Evolutionary conservation across 306 rosid species (phyloP), one percentile per base, ranked within the genome.

Genomic region (Cicer cuneatum): DNA sequence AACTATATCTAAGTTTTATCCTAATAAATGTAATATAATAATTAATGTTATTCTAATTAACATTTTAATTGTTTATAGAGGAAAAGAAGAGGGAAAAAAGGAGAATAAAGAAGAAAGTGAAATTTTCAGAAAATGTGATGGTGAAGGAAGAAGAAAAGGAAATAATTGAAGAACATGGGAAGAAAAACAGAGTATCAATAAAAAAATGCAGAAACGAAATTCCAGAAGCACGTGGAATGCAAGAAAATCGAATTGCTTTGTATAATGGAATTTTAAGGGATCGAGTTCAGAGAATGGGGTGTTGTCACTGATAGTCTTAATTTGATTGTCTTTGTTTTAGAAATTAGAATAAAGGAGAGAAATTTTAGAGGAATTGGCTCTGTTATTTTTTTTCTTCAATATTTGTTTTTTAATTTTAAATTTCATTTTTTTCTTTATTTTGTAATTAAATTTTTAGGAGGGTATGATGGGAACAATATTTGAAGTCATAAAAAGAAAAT

Each of bases 71-170:
- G 13, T 45, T 79, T 63, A 0, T 72, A 78, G 87, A 78, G 21
- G 85, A 85, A 15, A 89, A 78, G 86, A 92, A 79, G 52, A 72
- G 42, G 67, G 86, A 49, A 10, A 84, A 71, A 49, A 83, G 57
- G 70, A 80, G 41, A 54, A 43, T 80, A 80, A 88, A 88, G 71
- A 93, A 89, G 84, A 90, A 63, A 54, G 97, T 93, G 63, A 72
- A 86, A 58, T 93, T 93, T 71, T 88, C 96, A 0, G 92, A 84
- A 66, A 74, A 80, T 88, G 96, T 91, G 86, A 87, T 80, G 75
- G 85, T 89, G 85, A 90, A 86, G 62, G 89, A 84, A 45, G 85
- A 61, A 33, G 75, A 52, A 15, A 61, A 86, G 10, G 73, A 86
- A 57, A 59, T 14, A 21, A 78, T 81, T 66, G 78, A 41, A 29